Percentiles rank a stretch among this genome's conserved stretches.
Conservation (phyloP, 371 early-diverging fungal species). For the Mucor circinelloides region DNA sequence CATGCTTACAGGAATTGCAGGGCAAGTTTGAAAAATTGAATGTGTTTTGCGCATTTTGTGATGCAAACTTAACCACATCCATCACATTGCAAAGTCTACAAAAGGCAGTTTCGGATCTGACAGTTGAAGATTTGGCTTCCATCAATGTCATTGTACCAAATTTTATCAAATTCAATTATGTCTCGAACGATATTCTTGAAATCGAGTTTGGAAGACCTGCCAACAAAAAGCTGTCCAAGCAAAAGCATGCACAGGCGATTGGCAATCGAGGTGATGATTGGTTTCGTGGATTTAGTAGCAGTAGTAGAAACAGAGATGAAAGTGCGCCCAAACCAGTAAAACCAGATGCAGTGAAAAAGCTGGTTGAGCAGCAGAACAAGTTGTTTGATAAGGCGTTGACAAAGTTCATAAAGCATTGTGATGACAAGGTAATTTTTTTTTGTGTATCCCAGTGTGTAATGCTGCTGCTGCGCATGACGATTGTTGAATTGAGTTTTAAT, state of each 20-base stretch:
- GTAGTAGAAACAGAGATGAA: not conserved
- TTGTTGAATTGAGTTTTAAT: not conserved
- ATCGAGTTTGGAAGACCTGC: conserved; percentile 35
- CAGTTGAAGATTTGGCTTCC: conserved; percentile 34
- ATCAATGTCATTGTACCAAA: conserved; percentile 42
- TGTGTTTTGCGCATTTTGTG: conserved; percentile 44
- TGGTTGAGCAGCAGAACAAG: conserved; percentile 30
- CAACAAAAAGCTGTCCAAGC: conserved; percentile 12
- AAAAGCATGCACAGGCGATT: conserved; percentile 19
- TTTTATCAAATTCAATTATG: conserved; percentile 27
- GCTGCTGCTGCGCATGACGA: not conserved
- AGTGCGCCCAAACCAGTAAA: conserved; percentile 15
- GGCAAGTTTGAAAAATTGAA: conserved; percentile 28
- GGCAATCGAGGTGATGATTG: conserved; percentile 22
- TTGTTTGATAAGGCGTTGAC: conserved; percentile 29
- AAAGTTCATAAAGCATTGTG: conserved; percentile 24
- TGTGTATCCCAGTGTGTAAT: no score
- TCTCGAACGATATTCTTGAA: conserved; percentile 6
- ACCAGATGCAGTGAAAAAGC: conserved; percentile 31
- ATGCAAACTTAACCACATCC: conserved; percentile 32
- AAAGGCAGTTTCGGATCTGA: conserved; percentile 24
- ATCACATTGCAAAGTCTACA: conserved; percentile 35
- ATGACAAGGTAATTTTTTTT: conserved; percentile 21
- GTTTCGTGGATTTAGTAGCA: conserved; percentile 5
- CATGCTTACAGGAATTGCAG: not conserved